Conservation (phyloP, 2,329 filamentous ascomycete genomes). For the Volutella citrinella region DNA sequence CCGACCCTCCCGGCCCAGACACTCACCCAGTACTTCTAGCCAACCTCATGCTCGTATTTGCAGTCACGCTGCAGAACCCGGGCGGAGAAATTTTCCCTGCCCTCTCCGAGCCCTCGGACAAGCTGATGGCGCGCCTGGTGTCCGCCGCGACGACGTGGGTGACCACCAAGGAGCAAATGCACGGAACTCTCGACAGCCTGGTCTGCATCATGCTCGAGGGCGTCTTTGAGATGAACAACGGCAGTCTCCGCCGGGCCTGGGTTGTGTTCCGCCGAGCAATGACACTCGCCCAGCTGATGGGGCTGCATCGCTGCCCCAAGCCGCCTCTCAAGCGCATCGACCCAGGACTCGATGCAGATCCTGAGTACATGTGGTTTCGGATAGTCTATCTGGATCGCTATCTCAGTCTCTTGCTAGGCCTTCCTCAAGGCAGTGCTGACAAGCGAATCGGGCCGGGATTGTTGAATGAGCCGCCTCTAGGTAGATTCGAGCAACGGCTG, state of each 20-base stretch:
- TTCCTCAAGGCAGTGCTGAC: slow-evolving; percentile 1
- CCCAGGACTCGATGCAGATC: neutral
- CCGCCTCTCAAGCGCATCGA: slow-evolving; percentile 1
- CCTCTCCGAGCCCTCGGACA: slow-evolving; percentile 20
- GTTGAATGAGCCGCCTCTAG: too few relatives aligned
- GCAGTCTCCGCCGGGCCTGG: slow-evolving; percentile 40
- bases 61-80: slow-evolving; percentile 25
- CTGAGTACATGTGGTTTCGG: slow-evolving; percentile 3
- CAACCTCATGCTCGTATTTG: too few relatives aligned
- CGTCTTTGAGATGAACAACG: slow-evolving; percentile 34
- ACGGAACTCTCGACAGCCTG: slow-evolving; percentile 36
- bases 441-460: too few relatives aligned
- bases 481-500: too few relatives aligned
- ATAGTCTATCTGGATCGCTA: slow-evolving; percentile 5
- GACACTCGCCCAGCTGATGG: slow-evolving; percentile 39
- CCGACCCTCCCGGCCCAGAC: too few relatives aligned
- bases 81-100: slow-evolving; percentile 7
- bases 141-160: slow-evolving; percentile 29
- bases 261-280: slow-evolving; percentile 35
- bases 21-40: too few relatives aligned
- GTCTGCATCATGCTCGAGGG: slow-evolving; percentile 41
- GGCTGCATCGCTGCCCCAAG: slow-evolving; percentile 29
- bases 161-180: slow-evolving; percentile 36
- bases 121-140: slow-evolving; percentile 27
- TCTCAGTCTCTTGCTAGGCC: slow-evolving; percentile 1